Percentiles rank a stretch among this genome's conserved stretches.
phyloP scores from a whole-genome alignment of 2,329 filamentous ascomycete genomes.

The Coniochaeta ligniaria region DNA sequence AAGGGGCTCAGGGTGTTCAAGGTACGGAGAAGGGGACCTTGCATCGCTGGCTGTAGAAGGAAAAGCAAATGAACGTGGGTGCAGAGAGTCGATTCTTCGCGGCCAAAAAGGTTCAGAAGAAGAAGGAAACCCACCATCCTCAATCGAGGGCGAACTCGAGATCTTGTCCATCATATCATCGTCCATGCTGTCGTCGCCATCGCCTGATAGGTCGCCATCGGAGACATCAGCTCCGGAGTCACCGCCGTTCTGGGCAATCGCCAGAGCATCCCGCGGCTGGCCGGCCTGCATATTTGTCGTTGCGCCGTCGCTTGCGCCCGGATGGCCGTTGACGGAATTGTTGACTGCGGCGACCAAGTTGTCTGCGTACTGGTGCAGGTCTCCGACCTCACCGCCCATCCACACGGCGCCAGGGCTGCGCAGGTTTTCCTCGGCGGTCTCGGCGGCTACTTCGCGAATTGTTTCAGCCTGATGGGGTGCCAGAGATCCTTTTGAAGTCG shows the following conservation, averaged over 20 bases:
- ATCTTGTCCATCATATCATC: slow-evolving; percentile 98
- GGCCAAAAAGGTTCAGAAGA: slow-evolving; percentile 18
- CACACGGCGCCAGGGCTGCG: slow-evolving; percentile 56
- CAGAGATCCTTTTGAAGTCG: slow-evolving; percentile 39
- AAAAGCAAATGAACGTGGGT: slow-evolving; percentile 17
- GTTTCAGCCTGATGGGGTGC: slow-evolving; percentile 82
- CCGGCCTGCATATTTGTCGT: slow-evolving; percentile 20
- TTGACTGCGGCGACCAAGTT: slow-evolving; percentile 33
- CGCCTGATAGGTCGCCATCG: slow-evolving; percentile 60
- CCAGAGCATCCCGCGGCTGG: slow-evolving; percentile 49
- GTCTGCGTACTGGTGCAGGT: slow-evolving; percentile 37
- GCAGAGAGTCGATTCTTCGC: slow-evolving; percentile 11
- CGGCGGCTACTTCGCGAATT: slow-evolving; percentile 71
- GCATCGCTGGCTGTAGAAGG: slow-evolving; percentile 23
- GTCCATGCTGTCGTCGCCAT: slow-evolving; percentile 68
- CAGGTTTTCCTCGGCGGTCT: slow-evolving; percentile 65
- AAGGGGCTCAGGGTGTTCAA: slow-evolving; percentile 25
- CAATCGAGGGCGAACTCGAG: slow-evolving; percentile 96
- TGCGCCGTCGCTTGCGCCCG: slow-evolving; percentile 11
- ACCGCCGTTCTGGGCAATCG: slow-evolving; percentile 55
- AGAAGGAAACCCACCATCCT: slow-evolving; percentile 80
- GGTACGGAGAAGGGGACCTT: slow-evolving; percentile 35
- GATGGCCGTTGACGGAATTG: slow-evolving; percentile 27
- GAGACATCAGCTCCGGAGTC: slow-evolving; percentile 36
- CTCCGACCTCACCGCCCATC: slow-evolving; percentile 30